Evolutionary conservation across 805 yeast species (phyloP).

Genomic region (Pichia deserticola): DNA sequence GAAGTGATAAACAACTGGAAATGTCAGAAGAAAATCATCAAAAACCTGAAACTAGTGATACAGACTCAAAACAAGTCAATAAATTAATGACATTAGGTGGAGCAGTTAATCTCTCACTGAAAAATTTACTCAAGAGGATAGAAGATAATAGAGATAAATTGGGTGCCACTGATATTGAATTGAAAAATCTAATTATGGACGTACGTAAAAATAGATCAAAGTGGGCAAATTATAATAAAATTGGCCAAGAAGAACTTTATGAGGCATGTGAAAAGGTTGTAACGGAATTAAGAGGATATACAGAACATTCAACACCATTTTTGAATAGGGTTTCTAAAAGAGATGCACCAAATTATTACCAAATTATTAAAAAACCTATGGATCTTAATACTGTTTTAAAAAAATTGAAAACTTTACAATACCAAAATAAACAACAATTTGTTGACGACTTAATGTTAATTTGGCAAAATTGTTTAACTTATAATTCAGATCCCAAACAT

Average conservation of each 20-base stretch:
- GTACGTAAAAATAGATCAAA: slow-evolving; percentile 92
- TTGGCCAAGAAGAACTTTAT: slow-evolving; percentile 96
- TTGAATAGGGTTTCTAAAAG: slow-evolving; percentile 93
- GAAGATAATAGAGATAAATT: slow-evolving; percentile 75
- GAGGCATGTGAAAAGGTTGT: slow-evolving; percentile 97
- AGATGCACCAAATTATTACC: slow-evolving; percentile 95
- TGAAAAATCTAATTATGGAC: slow-evolving; percentile 79
- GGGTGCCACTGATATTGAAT: slow-evolving; percentile 69
- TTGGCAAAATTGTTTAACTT: slow-evolving; percentile 90
- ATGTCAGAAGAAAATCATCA: slow-evolving; percentile 21
- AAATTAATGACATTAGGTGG: slow-evolving; percentile 37
- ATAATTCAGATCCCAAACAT: slow-evolving; percentile 92
- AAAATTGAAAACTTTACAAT: slow-evolving; percentile 75
- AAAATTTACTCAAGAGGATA: slow-evolving; percentile 71
- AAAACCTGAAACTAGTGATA: slow-evolving; percentile 10
- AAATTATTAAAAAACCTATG: slow-evolving; percentile 89
- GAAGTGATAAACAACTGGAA: slow-evolving; percentile 65
- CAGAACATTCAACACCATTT: slow-evolving; percentile 96
- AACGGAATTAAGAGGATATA: slow-evolving; percentile 77
- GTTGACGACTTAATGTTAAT: slow-evolving; percentile 93
- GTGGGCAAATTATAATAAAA: slow-evolving; percentile 93
- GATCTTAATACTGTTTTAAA: slow-evolving; percentile 91
- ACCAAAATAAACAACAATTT: slow-evolving; percentile 77
- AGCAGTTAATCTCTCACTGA: slow-evolving; percentile 69
- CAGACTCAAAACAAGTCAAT: slow-evolving; percentile 21